Conservation (phyloP, 225 moss, liverwort and hornwort genomes). For the Pseudisothecium myosuroides region DNA sequence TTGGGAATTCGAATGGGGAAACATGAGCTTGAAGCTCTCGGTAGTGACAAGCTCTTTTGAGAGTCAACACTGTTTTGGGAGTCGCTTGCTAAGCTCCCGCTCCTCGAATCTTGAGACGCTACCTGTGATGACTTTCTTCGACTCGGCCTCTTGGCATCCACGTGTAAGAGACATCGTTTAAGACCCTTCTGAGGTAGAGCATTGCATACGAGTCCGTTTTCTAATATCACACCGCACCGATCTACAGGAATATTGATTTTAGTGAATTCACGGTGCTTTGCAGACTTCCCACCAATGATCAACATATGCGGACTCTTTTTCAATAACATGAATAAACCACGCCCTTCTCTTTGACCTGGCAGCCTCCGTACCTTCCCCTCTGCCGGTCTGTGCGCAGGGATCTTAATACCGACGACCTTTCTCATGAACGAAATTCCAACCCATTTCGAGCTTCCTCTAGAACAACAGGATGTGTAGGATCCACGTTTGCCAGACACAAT, state of each 20-base stretch:
- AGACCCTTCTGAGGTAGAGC: conserved; percentile 29
- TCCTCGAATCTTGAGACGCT: conserved; percentile 10
- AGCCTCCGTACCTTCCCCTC: not conserved
- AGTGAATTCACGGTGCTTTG: conserved; percentile 36
- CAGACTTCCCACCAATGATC: conserved; percentile 3
- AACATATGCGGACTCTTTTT: conserved; percentile 1
- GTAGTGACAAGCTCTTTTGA: not conserved
- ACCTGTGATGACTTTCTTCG: conserved; percentile 18
- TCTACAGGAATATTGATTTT: conserved; percentile 44
- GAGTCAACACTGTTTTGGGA: not conserved
- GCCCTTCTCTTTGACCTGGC: not conserved
- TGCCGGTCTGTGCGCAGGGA: conserved; percentile 36
- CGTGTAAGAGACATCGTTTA: conserved; percentile 25
- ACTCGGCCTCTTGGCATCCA: conserved; percentile 4
- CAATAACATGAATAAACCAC: conserved; percentile 3
- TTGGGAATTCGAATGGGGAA: conserved; percentile 1
- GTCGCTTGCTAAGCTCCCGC: conserved; percentile 4
- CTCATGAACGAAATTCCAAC: conserved; percentile 1
- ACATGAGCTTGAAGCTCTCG: not conserved
- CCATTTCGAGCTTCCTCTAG: conserved; percentile 10
- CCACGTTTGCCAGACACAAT: conserved; percentile 19
- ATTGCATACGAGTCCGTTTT: conserved; percentile 27
- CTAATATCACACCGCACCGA: conserved; percentile 22
- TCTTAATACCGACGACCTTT: conserved; percentile 40
- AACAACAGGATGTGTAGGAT: conserved; percentile 11